These are phyloP conservation scores for Thuja plicata DNA, from an alignment of 83 land plant genomes.

Conservation along the genomic window DNA sequence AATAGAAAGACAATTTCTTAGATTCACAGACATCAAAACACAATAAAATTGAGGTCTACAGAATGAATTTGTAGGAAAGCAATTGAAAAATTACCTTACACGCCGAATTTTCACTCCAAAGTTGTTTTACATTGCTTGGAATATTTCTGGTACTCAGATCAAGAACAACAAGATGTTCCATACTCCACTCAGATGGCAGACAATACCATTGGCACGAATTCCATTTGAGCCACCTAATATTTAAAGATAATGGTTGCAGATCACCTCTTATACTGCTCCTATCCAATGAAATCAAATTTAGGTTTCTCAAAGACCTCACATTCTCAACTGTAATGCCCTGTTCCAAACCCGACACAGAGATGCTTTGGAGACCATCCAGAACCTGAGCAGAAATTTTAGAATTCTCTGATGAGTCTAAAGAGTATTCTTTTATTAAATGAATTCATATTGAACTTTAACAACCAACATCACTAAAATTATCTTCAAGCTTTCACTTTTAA, in stretches of 20 bases:
- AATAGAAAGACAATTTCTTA: neutral
- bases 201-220: neutral
- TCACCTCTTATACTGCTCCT: neutral
- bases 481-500: no score
- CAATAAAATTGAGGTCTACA: neutral
- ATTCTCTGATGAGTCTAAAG: neutral
- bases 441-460: neutral
- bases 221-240: neutral
- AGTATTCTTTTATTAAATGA: neutral
- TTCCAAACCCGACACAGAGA: neutral
- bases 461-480: no score
- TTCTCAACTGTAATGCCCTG: neutral
- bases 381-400: neutral
- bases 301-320: neutral
- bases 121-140: neutral
- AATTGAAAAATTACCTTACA: neutral
- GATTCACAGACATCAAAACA: neutral
- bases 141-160: neutral
- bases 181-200: neutral
- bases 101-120: neutral
- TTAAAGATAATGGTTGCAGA: neutral
- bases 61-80: neutral
- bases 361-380: neutral
- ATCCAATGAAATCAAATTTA: neutral
- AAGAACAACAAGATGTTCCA: neutral